Conservation (phyloP, 345 rosid genomes). For the Garcia nutans region DNA sequence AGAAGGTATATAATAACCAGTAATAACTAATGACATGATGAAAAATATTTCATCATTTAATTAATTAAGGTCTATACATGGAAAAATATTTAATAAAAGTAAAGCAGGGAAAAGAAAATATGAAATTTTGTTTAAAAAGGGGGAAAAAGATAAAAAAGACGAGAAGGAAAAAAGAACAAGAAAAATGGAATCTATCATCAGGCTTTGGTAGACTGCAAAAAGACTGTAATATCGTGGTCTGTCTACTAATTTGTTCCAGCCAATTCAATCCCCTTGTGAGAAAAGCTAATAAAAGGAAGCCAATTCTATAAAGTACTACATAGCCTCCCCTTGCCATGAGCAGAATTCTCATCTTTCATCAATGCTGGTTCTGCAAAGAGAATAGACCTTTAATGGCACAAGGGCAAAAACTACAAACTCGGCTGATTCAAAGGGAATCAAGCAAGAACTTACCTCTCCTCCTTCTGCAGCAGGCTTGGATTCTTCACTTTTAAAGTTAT, state of each 20-base stretch:
- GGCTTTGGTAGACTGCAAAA: constrained; percentile 17
- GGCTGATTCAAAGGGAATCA: neutral
- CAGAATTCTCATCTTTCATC: constrained; percentile 23
- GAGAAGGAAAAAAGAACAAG: neutral
- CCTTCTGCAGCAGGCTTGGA: constrained; percentile 69
- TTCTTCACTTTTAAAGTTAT: constrained; percentile 66
- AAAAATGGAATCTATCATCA: constrained; percentile 19
- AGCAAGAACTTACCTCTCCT: constrained; percentile 48
- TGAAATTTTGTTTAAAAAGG: neutral
- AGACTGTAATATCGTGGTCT: constrained; percentile 21
- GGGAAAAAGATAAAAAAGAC: neutral
- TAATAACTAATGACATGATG: neutral
- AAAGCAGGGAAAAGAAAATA: constrained; percentile 6
- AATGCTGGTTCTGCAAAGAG: constrained; percentile 33
- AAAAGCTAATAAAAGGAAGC: constrained; percentile 25
- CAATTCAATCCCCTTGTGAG: constrained; percentile 30
- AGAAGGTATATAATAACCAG: too few species aligned
- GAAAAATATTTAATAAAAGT: constrained; percentile 14
- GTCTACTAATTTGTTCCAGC: constrained; percentile 22
- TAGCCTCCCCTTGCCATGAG: constrained; percentile 16
- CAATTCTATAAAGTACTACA: constrained; percentile 20
- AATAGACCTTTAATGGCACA: neutral
- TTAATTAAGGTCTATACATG: constrained; percentile 3
- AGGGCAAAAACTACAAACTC: neutral
- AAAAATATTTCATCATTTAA: neutral